Conservation (phyloP, 2,329 filamentous ascomycete genomes). For the Epicoccum sorghinum region DNA sequence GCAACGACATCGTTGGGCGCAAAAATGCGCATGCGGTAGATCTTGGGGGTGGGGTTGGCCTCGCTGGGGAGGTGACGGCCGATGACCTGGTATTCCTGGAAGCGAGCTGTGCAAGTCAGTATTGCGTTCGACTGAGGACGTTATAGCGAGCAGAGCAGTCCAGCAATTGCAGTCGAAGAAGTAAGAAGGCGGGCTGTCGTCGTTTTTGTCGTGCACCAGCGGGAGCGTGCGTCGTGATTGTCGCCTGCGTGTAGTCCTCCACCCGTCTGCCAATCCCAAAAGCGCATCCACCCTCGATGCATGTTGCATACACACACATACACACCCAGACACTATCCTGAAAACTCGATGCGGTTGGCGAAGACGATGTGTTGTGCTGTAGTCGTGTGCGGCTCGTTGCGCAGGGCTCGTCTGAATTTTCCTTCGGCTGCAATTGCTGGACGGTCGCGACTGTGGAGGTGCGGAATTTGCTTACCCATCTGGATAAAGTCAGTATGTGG, state of each 20-base stretch:
- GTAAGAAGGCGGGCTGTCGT: neutral
- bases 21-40: slow-evolving; percentile 99
- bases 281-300: neutral
- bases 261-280: neutral
- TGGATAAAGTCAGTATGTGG: slow-evolving; percentile 48
- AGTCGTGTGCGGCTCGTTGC: slow-evolving; percentile 17
- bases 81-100: slow-evolving; percentile 99
- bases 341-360: neutral
- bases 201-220: neutral
- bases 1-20: slow-evolving; percentile 96
- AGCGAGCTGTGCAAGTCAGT: slow-evolving; percentile 75
- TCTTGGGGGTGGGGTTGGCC: slow-evolving; percentile 93
- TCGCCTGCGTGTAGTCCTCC: neutral
- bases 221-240: neutral
- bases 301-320: neutral
- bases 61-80: slow-evolving; percentile 98
- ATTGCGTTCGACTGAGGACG: slow-evolving; percentile 14
- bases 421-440: slow-evolving; percentile 44
- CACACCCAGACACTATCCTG: neutral
- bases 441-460: slow-evolving; percentile 25
- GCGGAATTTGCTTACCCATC: slow-evolving; percentile 65
- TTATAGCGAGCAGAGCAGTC: slow-evolving; percentile 9
- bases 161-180: slow-evolving; percentile 39
- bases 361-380: neutral
- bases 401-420: slow-evolving; percentile 27